A percentile compares a stretch with the other conserved stretches of the same genome.
Conservation (phyloP, 2,329 filamentous ascomycete species). For the Akanthomyces uredinophilus region DNA sequence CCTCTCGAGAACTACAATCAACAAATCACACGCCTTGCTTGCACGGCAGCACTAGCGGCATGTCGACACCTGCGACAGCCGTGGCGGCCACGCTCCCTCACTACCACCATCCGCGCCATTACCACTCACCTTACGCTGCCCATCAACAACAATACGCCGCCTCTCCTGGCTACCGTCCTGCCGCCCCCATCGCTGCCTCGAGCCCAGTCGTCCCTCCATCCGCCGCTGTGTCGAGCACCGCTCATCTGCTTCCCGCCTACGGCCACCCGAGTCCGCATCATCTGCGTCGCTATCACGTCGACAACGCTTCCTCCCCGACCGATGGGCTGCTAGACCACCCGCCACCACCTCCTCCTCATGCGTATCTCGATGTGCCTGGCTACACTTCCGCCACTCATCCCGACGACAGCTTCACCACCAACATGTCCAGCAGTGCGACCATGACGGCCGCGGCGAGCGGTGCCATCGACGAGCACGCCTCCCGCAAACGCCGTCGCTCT, state of each 20-base stretch:
- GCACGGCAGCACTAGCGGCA: constrained; percentile 29
- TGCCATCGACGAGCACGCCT: constrained; percentile 21
- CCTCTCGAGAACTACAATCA: background rate
- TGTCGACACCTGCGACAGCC: constrained; percentile 79
- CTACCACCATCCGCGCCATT: constrained; percentile 63
- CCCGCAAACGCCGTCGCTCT: constrained; percentile 51
- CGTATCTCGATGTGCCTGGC: constrained; percentile 5
- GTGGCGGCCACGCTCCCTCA: constrained; percentile 63
- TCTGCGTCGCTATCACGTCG: constrained; percentile 24
- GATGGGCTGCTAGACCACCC: constrained; percentile 29
- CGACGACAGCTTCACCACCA: constrained; percentile 13
- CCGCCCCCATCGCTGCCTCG: constrained; percentile 17
- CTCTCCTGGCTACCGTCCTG: constrained; percentile 15
- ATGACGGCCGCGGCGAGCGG: constrained; percentile 22
- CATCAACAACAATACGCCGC: constrained; percentile 26
- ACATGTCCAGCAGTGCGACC: constrained; percentile 17
- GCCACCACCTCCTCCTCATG: constrained; percentile 29
- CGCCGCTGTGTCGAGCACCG: constrained; percentile 24
- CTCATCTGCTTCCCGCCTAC: constrained; percentile 14
- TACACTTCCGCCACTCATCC: background rate
- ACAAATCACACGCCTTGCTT: background rate
- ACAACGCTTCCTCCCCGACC: constrained; percentile 25
- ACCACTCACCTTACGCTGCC: constrained; percentile 47
- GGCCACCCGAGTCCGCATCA: constrained; percentile 19
- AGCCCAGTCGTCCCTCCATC: constrained; percentile 27